Base-by-base conservation (phyloP, 371 early-diverging fungal genomes). In the Lichtheimia ornata region DNA sequence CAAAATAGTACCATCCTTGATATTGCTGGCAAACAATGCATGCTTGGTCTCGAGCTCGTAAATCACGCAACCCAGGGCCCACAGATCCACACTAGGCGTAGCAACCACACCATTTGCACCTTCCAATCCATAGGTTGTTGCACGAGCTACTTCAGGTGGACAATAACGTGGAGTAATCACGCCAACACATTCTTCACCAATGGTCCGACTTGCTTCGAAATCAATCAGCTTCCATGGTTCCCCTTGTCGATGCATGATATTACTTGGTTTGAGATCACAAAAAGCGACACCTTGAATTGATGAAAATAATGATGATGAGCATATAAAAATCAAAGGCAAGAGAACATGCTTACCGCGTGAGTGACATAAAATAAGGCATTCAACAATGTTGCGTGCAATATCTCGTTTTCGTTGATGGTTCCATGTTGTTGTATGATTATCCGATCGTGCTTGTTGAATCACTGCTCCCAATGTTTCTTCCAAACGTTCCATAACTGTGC, bases 101-200 rank as follows among this genome's bases (percentile, higher is more conserved):
- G 80, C 80, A 5, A 80, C 80, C 0, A 80, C 80, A 12, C 80
- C 80, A 50, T 74, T 74, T 6, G 80, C 73, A 17, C 80, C 80
- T 58, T 80, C 80, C 9, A 76, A 55, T 1, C 80, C 80, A 49
- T 80, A 80, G 0, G 80, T 80, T 1, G 80, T 80, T 7, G 80
- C 80, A 20, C 74, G 59, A 7, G 80, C 80, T 0, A 80, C 80
- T 59, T 80, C 80, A 63, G 80, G 80, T 7, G 80, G 71, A 30
- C 62, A 66, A 20, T 66, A 64, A 18, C 70, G 70, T 2, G 70
- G 70, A 13, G 70, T 69, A 14, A 69, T 69, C 1, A 69, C 59
- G 14, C 65, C 65, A 30, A 69, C 65, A 25, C 65, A 59, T 50
- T 69, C 70, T 57, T 69, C 73, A 12, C 70, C 67, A 47, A 79